Base-by-base conservation (phyloP, 495 filamentous ascomycete species). In the Mytilinidion resinicola region DNA sequence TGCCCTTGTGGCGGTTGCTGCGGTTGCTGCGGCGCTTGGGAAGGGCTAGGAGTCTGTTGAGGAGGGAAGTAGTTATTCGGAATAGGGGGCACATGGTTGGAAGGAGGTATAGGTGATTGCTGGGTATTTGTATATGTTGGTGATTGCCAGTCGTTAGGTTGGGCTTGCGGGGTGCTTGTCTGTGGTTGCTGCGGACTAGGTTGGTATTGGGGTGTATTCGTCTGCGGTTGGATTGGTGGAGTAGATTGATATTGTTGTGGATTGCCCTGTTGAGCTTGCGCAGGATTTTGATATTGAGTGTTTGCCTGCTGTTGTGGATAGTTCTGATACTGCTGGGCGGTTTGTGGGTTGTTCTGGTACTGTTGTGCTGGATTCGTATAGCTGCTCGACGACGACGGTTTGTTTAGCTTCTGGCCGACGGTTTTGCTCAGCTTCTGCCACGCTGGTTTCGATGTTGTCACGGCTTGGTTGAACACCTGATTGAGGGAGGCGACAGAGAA, bases 361-460 rank as follows among this genome's bases (percentile, higher is more conserved):
- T 64, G 59, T 9, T 65, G 59, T 35, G 57, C 55, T 14, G 55
- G 37, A 39, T 65, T 55, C 25, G 61, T 55, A 36, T 62, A 55
- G 9, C 59, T 53, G 7, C 48, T 39, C 21, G 55, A 59, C 19
- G 30, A 43, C 1, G 54, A 38, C 30, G 33, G 55, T 47, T 66
- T 66, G 51, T 49, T 38, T 17, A 66, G 21, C 47, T 59, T 66
- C 7, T 60, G 61, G 53, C 56, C 59, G 12, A 66, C 58, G 9
- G 55, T 59, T 56, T 66, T 66, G 34, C 55, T 51, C 11, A 66
- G 36, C 48, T 66, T 66, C 37, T 66, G 58, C 44, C 61, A 47
- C 36, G 62, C 51, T 1, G 63, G 63, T 48, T 66, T 66, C 15
- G 59, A 59, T 19, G 59, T 66, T n/a, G 59, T 66, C 12, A 66